Percentiles rank a stretch among this genome's conserved stretches.
phyloP scores from a whole-genome alignment of 2,329 filamentous ascomycete genomes.

The Fusarium sublunatum region DNA sequence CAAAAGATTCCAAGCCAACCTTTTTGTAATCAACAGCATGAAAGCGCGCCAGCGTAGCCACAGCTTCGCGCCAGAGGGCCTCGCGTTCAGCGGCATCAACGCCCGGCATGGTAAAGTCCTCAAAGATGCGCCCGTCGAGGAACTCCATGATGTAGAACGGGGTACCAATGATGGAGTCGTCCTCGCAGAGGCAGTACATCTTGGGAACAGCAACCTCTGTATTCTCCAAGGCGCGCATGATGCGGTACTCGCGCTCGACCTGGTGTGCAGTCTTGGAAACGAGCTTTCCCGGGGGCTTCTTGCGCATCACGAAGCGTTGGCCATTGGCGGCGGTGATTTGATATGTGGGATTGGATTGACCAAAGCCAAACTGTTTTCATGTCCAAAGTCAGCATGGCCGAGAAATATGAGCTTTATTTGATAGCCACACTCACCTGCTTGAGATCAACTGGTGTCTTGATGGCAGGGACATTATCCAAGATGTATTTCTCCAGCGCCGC shows the following conservation, averaged over 20 bases:
- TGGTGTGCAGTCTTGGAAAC: conserved; percentile 94
- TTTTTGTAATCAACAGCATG: conserved; percentile 76
- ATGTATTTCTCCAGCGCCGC: conserved; percentile 83
- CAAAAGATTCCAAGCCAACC: conserved; percentile 78
- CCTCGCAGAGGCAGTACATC: conserved; percentile 87
- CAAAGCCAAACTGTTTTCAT: conserved; percentile 83
- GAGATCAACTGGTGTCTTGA: conserved; percentile 83
- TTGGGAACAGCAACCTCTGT: conserved; percentile 89
- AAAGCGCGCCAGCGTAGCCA: conserved; percentile 85
- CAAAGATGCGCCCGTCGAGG: conserved; percentile 91
- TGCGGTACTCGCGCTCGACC: conserved; percentile 93
- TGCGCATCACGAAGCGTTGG: conserved; percentile 86
- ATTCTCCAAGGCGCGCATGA: conserved; percentile 82
- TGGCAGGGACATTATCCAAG: conserved; percentile 79
- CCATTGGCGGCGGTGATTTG: conserved; percentile 80
- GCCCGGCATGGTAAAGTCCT: conserved; percentile 84
- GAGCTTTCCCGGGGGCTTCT: conserved; percentile 96
- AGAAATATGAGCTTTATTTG: no score
- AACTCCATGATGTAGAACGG: conserved; percentile 99
- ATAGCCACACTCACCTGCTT: conserved; percentile 78
- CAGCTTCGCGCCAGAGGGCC: conserved; percentile 87
- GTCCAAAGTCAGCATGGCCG: conserved; percentile 16
- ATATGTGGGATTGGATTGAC: conserved; percentile 97
- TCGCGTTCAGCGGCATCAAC: conserved; percentile 75
- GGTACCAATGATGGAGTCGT: conserved; percentile 82